phyloP scores from a whole-genome alignment of 2,329 filamentous ascomycete genomes.

The Ophiostoma piceae region DNA sequence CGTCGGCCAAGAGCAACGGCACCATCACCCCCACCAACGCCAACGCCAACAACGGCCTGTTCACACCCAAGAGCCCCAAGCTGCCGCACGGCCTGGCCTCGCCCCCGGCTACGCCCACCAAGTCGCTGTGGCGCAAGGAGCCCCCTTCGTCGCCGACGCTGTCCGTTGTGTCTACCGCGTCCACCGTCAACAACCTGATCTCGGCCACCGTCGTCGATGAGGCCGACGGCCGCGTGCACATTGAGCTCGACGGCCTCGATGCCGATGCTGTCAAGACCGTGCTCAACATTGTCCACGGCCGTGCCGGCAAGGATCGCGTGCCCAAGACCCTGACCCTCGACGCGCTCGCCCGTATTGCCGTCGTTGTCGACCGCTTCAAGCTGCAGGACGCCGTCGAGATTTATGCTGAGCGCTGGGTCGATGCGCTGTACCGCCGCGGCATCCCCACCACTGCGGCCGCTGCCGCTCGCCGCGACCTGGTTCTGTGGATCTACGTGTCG shows the following conservation, averaged over 20 bases:
- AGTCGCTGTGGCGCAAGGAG: conserved; percentile 21
- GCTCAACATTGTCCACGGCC: conserved; percentile 44
- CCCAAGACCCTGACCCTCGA: conserved; percentile 38
- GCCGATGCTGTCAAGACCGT: conserved; percentile 38
- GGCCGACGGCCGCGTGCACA: conserved; percentile 34
- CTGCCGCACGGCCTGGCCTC: conserved; percentile 14
- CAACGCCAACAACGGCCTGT: conserved; percentile 2
- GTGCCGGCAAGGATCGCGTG: conserved; percentile 37
- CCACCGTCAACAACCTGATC: neutral
- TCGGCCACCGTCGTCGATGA: conserved; percentile 23
- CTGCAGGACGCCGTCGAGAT: conserved; percentile 41
- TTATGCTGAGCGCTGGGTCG: conserved; percentile 41
- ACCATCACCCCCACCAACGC: neutral
- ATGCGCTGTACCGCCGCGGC: conserved; percentile 25
- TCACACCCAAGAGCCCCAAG: neutral
- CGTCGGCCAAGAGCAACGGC: neutral
- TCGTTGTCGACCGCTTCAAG: conserved; percentile 41
- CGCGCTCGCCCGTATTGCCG: conserved; percentile 41
- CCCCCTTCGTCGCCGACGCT: neutral
- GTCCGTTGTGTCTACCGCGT: neutral
- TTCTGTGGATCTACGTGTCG: conserved; percentile 34
- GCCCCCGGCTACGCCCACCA: conserved; percentile 17
- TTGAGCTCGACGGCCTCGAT: conserved; percentile 35
- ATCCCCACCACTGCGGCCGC: conserved; percentile 26
- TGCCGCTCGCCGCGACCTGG: conserved; percentile 28